These are phyloP conservation scores for Dactylonectria macrodidyma DNA, from an alignment of 2,329 filamentous ascomycete genomes.

Conservation along the genomic window DNA sequence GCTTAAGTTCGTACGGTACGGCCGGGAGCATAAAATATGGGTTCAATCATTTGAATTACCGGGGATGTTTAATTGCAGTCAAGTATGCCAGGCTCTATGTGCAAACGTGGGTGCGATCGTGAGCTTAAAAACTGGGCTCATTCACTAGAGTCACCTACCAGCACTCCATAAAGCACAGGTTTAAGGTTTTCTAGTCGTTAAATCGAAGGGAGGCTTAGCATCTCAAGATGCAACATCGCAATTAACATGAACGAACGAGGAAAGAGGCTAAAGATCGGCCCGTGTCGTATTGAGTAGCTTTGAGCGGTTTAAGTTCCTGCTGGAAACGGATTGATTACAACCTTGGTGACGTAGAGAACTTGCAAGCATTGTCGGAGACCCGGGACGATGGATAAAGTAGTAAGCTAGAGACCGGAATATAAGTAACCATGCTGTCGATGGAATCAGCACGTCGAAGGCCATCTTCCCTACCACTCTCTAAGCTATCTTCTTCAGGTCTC, in stretches of 20 bases:
- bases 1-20: neutral
- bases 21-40: neutral
- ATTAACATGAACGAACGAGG: neutral
- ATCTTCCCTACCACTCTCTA: neutral
- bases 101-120: neutral
- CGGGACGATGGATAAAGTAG: neutral
- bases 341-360: neutral
- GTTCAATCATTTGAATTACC: neutral
- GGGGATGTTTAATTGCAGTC: neutral
- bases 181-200: neutral
- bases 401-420: neutral
- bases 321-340: too few species aligned
- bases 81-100: neutral
- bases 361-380: neutral
- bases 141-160: neutral
- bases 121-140: conserved; percentile 5
- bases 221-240: neutral
- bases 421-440: neutral
- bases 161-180: too few species aligned
- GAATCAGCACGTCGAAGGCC: neutral
- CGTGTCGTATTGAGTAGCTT: neutral
- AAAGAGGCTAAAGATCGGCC: neutral
- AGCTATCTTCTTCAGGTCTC: neutral
- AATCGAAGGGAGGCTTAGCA: neutral
- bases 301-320: neutral